These are phyloP conservation scores for Elsinoe perseae DNA, from an alignment of 2,329 filamentous ascomycete genomes.

Conservation along the genomic window DNA sequence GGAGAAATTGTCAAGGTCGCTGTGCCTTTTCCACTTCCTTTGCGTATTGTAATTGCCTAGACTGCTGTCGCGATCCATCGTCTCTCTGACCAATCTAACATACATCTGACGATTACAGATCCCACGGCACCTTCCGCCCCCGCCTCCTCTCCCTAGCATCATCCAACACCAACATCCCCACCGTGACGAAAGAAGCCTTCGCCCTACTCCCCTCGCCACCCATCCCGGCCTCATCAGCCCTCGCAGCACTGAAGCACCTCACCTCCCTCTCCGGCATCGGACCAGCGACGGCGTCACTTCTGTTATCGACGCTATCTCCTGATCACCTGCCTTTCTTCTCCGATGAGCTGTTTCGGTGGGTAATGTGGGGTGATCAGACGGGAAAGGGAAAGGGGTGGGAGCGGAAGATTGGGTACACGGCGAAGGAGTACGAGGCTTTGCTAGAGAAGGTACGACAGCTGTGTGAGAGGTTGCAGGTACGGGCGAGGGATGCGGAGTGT, in stretches of 20 bases:
- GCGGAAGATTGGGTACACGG: constrained; percentile 58
- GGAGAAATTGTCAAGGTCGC: no score
- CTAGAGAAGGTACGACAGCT: constrained; percentile 31
- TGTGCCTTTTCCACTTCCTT: no score
- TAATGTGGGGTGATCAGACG: constrained; percentile 46
- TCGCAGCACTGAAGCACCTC: constrained; percentile 46
- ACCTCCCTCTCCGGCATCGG: constrained; percentile 64
- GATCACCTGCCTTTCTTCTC: constrained; percentile 63
- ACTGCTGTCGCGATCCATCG: no score
- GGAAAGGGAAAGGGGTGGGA: constrained; percentile 39
- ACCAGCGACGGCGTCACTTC: constrained; percentile 68
- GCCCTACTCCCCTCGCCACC: constrained; percentile 18
- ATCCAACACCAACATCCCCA: constrained; percentile 50
- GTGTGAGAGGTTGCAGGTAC: constrained; percentile 38
- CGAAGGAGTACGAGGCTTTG: constrained; percentile 59
- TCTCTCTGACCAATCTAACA: not conserved
- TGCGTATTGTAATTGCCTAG: no score
- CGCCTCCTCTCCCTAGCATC: constrained; percentile 41
- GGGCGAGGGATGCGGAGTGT: constrained; percentile 58
- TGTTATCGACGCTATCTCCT: constrained; percentile 59
- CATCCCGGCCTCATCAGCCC: constrained; percentile 17
- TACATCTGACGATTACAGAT: constrained; percentile 26
- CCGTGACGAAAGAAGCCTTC: constrained; percentile 49
- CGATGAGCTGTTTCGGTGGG: constrained; percentile 70
- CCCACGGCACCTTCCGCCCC: constrained; percentile 46